These are phyloP conservation scores for Knufia petricola DNA, from an alignment of 2,329 filamentous ascomycete genomes.

Conservation along the genomic window DNA sequence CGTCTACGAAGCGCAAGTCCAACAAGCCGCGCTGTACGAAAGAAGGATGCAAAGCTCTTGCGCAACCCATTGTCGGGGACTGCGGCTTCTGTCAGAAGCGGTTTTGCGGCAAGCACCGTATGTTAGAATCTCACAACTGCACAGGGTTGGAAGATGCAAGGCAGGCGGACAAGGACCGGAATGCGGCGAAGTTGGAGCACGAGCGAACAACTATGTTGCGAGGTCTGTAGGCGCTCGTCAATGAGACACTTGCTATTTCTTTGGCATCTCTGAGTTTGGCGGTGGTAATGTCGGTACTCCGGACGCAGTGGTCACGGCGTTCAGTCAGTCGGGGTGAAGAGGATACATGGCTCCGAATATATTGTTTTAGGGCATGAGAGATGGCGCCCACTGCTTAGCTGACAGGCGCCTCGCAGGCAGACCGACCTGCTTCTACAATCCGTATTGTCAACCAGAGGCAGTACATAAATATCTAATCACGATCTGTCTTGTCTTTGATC, in stretches of 20 bases:
- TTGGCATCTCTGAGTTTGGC: background rate
- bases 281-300: background rate
- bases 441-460: too few species aligned
- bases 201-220: constrained; percentile 92
- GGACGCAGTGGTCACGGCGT: background rate
- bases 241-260: background rate
- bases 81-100: constrained; percentile 90
- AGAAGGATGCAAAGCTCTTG: constrained; percentile 78
- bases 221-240: constrained; percentile 54
- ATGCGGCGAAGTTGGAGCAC: constrained; percentile 81
- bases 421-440: too few species aligned
- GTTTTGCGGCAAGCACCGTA: constrained; percentile 88
- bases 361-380: too few species aligned
- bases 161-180: constrained; percentile 90
- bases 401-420: too few species aligned
- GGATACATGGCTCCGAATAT: too few species aligned
- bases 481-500: too few species aligned
- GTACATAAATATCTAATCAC: too few species aligned
- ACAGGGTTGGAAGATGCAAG: constrained; percentile 91
- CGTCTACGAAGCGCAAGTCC: constrained; percentile 35
- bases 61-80: constrained; percentile 90
- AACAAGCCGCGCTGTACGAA: constrained; percentile 67
- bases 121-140: constrained; percentile 92
- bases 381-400: too few species aligned
- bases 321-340: background rate